Base-by-base conservation (phyloP, 805 yeast species). In the Candida michaelii region DNA sequence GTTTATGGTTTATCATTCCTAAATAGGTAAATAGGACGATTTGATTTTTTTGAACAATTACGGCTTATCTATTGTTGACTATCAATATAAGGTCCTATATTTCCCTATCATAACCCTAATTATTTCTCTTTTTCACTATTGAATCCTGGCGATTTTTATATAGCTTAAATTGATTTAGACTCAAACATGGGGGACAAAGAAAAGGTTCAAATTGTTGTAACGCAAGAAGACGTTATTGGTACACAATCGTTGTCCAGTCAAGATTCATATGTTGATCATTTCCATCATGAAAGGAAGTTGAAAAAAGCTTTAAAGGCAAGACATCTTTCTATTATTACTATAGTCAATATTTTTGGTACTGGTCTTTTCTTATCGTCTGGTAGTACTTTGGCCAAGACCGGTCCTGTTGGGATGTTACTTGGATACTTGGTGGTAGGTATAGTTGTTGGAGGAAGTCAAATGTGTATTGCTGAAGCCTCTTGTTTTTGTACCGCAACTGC, bases 331-430 rank as follows among this genome's bases (percentile, higher is more conserved):
- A 54, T 56, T 50, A 42, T 59, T 13, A 46, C 59, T 16, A 45
- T 60, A 16, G 59, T 53, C 11, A 56, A 58, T 16, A 53, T 56
- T 10, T 60, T 71, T 48, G 76, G 75, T 43, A 70, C 75, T 23
- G 85, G 85, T 51, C 62, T 81, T 24, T 80, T 77, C 55, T 65
- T 80, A 27, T 77, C 80, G 29, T 65, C 77, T 0, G 82, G 82
- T 15, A 69, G 67, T 30, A 66, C 80, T 9, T 62, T 80, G 40
- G 65, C 68, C 21, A 60, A 49, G 9, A 80, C 79, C 18, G 60
- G 60, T 5, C 52, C 52, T 10, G 78, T 74, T 4, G 70, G 81
- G 3, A 57, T 79, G 53, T 58, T 80, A 32, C 61, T 80, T 33
- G 71, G 77, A 37, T 80, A 73, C 48, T 47, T 66, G 7, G 56